Conservation (phyloP, 2,329 filamentous ascomycete genomes). For the Ophiostoma novo-ulmi region DNA sequence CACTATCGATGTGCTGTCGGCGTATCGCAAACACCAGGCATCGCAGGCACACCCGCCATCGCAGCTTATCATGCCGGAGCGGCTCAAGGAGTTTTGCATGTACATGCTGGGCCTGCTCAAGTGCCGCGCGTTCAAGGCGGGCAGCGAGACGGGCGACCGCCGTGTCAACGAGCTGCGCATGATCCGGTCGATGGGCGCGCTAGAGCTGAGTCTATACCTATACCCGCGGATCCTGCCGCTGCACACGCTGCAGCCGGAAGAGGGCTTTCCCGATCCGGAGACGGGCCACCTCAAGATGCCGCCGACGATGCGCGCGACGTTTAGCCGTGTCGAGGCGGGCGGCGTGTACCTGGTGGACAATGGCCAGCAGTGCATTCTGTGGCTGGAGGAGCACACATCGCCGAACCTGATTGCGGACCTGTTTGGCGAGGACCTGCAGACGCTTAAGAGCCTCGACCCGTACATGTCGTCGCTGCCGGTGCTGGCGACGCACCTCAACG, state of each 20-base stretch:
- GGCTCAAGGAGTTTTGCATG: conserved; percentile 95
- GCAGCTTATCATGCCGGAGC: conserved; percentile 90
- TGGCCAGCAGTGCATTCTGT: conserved; percentile 83
- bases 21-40: conserved; percentile 88
- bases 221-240: conserved; percentile 91
- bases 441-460: conserved; percentile 71
- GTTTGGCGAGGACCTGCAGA: conserved; percentile 70
- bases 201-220: conserved; percentile 84
- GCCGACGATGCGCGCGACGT: conserved; percentile 72
- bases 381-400: conserved; percentile 88
- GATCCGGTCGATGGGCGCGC: conserved; percentile 78
- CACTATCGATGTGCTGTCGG: conserved; percentile 84
- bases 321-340: conserved; percentile 82
- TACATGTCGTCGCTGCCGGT: conserved; percentile 76
- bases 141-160: conserved; percentile 83
- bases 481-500: conserved; percentile 86
- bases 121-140: conserved; percentile 86
- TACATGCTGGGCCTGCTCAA: conserved; percentile 89
- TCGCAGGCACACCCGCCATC: conserved; percentile 77
- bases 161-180: conserved; percentile 87
- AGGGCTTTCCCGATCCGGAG: conserved; percentile 84
- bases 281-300: conserved; percentile 85
- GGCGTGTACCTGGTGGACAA: conserved; percentile 95
- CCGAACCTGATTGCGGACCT: conserved; percentile 87
- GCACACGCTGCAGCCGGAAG: conserved; percentile 79